Evolutionary conservation across 2,329 filamentous ascomycete genomes (phyloP).

Genomic region (Cercospora beticola): DNA sequence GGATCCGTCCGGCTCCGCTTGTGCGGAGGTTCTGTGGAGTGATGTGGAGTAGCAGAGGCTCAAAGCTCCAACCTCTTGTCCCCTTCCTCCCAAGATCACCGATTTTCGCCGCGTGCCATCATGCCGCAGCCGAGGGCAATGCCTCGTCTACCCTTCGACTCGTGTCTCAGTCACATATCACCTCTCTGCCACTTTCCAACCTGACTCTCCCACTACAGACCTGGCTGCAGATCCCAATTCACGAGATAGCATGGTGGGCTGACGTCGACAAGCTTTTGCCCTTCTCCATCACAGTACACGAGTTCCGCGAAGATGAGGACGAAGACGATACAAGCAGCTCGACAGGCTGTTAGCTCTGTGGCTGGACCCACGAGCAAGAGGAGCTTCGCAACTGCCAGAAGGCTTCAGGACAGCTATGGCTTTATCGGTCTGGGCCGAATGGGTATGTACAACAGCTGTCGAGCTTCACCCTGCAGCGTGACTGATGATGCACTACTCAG

Average conservation of each 20-base stretch:
- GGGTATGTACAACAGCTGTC: conserved; percentile 37
- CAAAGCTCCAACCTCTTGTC: conserved; percentile 9
- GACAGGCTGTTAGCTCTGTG: conserved; percentile 23
- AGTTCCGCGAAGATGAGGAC: conserved; percentile 16
- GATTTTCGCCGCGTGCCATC: conserved; percentile 1
- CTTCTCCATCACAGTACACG: neutral
- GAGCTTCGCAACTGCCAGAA: conserved; percentile 46
- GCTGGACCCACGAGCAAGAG: conserved; percentile 35
- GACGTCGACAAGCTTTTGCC: neutral
- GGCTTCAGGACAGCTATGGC: conserved; percentile 48
- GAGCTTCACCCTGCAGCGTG: conserved; percentile 26
- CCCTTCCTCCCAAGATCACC: neutral
- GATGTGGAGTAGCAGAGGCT: neutral
- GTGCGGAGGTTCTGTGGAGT: neutral
- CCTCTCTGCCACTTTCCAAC: neutral
- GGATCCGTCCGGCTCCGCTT: conserved; percentile 3
- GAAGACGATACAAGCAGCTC: conserved; percentile 19
- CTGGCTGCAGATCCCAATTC: conserved; percentile 3
- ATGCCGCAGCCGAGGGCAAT: conserved; percentile 11
- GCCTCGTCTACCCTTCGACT: neutral
- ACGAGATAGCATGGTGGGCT: conserved; percentile 4
- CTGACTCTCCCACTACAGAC: neutral
- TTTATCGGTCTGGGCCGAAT: conserved; percentile 54
- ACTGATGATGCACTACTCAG: conserved; percentile 43
- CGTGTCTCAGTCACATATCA: neutral